These are phyloP conservation scores for Carex arenaria DNA, from an alignment of 202 grass and related monocot species.

Conservation along the genomic window DNA sequence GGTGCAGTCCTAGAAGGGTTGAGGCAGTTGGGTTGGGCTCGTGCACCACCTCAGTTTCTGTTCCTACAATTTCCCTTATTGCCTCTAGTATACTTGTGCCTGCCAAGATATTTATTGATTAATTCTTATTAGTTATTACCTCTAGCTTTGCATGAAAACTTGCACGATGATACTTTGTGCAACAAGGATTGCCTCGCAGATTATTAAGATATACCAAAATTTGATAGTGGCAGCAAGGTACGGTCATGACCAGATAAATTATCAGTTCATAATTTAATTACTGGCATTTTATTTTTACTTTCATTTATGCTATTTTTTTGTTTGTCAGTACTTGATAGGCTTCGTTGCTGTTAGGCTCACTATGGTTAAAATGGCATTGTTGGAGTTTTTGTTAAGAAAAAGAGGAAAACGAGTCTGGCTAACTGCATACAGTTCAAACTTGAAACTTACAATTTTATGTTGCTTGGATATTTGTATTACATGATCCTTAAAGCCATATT, in stretches of 20 bases:
- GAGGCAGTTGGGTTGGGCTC: constrained; percentile 51
- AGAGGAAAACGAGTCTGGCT: not conserved
- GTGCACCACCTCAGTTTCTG: constrained; percentile 59
- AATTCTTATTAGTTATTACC: too few species aligned
- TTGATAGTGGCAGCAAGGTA: not conserved
- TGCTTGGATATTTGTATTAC: not conserved
- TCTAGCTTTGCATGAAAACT: too few species aligned
- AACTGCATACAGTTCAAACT: not conserved
- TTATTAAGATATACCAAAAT: not conserved
- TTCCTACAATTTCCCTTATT: constrained; percentile 41
- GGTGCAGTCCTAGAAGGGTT: constrained; percentile 26
- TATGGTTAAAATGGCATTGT: not conserved
- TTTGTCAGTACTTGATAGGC: not conserved
- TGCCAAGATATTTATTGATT: constrained; percentile 31
- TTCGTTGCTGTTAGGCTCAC: not conserved
- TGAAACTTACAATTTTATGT: not conserved
- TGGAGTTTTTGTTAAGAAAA: not conserved
- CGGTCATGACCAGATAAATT: not conserved
- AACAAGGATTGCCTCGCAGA: not conserved
- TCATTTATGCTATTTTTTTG: not conserved
- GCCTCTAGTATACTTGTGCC: constrained; percentile 81
- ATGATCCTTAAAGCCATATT: not conserved
- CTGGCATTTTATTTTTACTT: not conserved
- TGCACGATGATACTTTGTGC: not conserved
- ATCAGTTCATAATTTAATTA: not conserved